Percentiles rank a stretch among this genome's conserved stretches.
Evolutionary conservation across 768 basidiomycete genomes (phyloP).

Genomic region (Amanita subjunquillea): DNA sequence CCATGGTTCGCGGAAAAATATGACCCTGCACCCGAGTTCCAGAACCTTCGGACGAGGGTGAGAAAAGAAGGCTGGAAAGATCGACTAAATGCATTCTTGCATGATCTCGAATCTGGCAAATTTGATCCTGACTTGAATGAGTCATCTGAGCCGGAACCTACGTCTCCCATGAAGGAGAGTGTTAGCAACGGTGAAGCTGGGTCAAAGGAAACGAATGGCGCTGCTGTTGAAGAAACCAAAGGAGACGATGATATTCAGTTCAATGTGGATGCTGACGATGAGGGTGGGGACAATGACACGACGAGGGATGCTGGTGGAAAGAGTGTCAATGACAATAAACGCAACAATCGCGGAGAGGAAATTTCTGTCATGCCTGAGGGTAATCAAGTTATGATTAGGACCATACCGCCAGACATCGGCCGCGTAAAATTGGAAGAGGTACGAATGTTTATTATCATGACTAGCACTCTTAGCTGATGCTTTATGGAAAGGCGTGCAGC

Average conservation of each 20-base stretch:
- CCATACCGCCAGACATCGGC: conserved; percentile 89
- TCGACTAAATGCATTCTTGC: conserved; percentile 59
- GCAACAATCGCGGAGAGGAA: conserved; percentile 59
- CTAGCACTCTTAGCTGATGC: conserved; percentile 5
- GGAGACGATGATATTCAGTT: conserved; percentile 73
- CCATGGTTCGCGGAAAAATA: conserved; percentile 98
- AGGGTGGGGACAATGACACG: conserved; percentile 48
- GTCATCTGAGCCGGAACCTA: conserved; percentile 35
- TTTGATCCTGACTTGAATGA: conserved; percentile 73
- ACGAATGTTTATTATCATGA: conserved; percentile 14
- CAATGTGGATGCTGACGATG: conserved; percentile 63
- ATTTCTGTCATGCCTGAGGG: conserved; percentile 64
- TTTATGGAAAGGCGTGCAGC: conserved; percentile 49
- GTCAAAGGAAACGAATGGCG: conserved; percentile 29
- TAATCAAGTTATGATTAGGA: conserved; percentile 90
- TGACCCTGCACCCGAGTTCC: conserved; percentile 65
- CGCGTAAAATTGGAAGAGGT: conserved; percentile 88
- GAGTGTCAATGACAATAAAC: conserved; percentile 30
- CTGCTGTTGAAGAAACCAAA: conserved; percentile 44
- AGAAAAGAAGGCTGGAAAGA: conserved; percentile 81
- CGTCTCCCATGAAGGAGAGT: conserved; percentile 45
- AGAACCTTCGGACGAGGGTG: conserved; percentile 64
- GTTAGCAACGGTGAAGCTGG: conserved; percentile 29
- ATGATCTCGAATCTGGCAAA: conserved; percentile 76
- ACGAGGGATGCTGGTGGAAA: conserved; percentile 55